These are phyloP conservation scores for Penicillium egyptiacum DNA, from an alignment of 495 filamentous ascomycete species.

Conservation along the genomic window DNA sequence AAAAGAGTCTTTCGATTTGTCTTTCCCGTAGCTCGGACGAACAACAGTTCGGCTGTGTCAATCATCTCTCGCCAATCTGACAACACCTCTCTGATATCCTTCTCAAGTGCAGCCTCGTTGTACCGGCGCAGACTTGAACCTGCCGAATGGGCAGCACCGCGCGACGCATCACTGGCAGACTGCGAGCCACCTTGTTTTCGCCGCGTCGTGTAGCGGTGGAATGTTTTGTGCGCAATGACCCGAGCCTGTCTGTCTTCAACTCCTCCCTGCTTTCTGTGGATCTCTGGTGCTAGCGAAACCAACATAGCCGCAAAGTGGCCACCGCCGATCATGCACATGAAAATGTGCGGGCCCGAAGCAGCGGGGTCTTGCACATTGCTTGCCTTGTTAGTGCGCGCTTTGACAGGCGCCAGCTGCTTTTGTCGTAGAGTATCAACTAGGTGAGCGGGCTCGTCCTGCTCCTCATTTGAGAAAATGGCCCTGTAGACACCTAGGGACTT, in stretches of 20 bases:
- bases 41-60: slow-evolving; percentile 77
- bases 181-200: slow-evolving; percentile 95
- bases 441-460: slow-evolving; percentile 60
- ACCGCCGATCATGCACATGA: slow-evolving; percentile 97
- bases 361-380: slow-evolving; percentile 50
- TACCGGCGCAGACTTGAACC: slow-evolving; percentile 87
- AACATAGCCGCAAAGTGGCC: slow-evolving; percentile 98
- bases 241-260: slow-evolving; percentile 75
- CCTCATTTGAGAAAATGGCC: slow-evolving; percentile 70
- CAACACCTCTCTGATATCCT: slow-evolving; percentile 78
- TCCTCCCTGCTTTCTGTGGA: slow-evolving; percentile 67
- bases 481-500: slow-evolving; percentile 83
- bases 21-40: slow-evolving; percentile 83
- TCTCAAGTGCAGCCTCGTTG: slow-evolving; percentile 84
- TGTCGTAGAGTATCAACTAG: slow-evolving; percentile 65
- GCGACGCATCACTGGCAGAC: slow-evolving; percentile 85
- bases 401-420: slow-evolving; percentile 71
- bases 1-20: slow-evolving; percentile 85
- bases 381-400: slow-evolving; percentile 44
- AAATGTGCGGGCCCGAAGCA: slow-evolving; percentile 74
- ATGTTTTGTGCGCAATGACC: slow-evolving; percentile 93
- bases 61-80: slow-evolving; percentile 80
- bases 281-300: slow-evolving; percentile 79
- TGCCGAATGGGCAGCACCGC: slow-evolving; percentile 90
- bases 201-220: slow-evolving; percentile 94